These are phyloP conservation scores for Daedalea quercina DNA, from an alignment of 768 basidiomycete genomes.

Conservation along the genomic window DNA sequence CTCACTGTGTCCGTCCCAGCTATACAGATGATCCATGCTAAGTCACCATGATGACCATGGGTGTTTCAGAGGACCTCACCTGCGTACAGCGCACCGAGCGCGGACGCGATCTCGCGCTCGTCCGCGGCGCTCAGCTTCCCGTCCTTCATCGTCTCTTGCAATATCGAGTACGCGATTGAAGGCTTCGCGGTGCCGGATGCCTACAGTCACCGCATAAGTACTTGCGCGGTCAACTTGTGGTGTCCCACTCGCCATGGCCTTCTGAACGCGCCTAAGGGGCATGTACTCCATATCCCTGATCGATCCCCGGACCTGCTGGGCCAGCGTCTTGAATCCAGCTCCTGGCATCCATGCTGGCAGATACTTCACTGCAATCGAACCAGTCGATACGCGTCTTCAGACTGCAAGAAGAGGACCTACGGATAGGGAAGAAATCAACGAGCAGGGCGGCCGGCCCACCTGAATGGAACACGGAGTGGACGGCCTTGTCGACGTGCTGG, in stretches of 20 bases:
- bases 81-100: slow-evolving; percentile 4
- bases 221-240: slow-evolving; percentile 9
- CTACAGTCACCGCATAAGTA: not conserved
- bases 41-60: not conserved
- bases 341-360: slow-evolving; percentile 29
- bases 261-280: slow-evolving; percentile 13
- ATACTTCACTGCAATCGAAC: slow-evolving; percentile 11
- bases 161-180: slow-evolving; percentile 3
- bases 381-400: too few relatives aligned
- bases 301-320: slow-evolving; percentile 5
- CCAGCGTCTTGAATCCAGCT: slow-evolving; percentile 23
- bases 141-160: not conserved
- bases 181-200: slow-evolving; percentile 3
- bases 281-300: slow-evolving; percentile 14
- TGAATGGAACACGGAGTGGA: slow-evolving; percentile 5
- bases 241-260: slow-evolving; percentile 9
- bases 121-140: slow-evolving; percentile 1
- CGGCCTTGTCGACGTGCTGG: slow-evolving; percentile 10
- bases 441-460: slow-evolving; percentile 12
- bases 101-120: slow-evolving; percentile 11
- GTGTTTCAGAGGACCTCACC: slow-evolving; percentile 6
- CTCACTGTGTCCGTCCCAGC: slow-evolving; percentile 15
- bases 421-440: slow-evolving; percentile 17
- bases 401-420: slow-evolving; percentile 7
- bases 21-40: slow-evolving; percentile 2